phyloP scores from a whole-genome alignment of 2,329 filamentous ascomycete species.

The Aspergillus uvarum region DNA sequence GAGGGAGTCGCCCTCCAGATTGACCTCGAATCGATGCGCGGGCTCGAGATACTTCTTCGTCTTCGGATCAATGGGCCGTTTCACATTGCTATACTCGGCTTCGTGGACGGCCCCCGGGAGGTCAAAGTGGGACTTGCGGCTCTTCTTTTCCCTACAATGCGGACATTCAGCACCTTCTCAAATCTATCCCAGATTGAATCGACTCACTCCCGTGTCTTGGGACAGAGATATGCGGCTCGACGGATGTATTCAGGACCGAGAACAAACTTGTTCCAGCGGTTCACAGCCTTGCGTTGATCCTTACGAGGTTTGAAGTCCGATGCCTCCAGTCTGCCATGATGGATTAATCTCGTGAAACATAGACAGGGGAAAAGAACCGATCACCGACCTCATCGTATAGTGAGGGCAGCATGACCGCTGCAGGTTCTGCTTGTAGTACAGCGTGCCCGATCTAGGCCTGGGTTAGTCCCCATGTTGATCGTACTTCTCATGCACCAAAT shows the following conservation, averaged over 20 bases:
- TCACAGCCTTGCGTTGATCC: constrained; percentile 50
- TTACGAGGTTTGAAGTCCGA: constrained; percentile 44
- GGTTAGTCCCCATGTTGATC: constrained; percentile 6
- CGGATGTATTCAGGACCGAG: constrained; percentile 50
- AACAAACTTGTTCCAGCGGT: constrained; percentile 50
- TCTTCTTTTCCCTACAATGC: constrained; percentile 43
- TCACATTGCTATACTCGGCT: constrained; percentile 45
- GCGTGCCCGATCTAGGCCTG: constrained; percentile 44
- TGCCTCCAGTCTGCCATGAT: constrained; percentile 40
- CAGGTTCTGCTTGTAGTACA: constrained; percentile 58
- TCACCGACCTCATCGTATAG: constrained; percentile 53
- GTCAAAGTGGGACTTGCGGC: constrained; percentile 46
- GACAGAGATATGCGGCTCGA: constrained; percentile 47
- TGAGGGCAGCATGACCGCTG: constrained; percentile 85
- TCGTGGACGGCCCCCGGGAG: constrained; percentile 43
- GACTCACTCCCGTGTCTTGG: constrained; percentile 46
- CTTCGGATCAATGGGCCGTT: constrained; percentile 45
- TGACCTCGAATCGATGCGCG: constrained; percentile 51
- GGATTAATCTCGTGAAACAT: constrained; percentile 10
- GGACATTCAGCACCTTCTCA: background rate
- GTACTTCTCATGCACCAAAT: background rate
- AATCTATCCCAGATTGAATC: background rate
- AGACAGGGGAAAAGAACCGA: background rate
- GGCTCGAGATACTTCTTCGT: constrained; percentile 48
- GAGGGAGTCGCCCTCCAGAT: constrained; percentile 47